Base-by-base conservation (phyloP, 495 filamentous ascomycete species). In the Baudoinia panamericana region DNA sequence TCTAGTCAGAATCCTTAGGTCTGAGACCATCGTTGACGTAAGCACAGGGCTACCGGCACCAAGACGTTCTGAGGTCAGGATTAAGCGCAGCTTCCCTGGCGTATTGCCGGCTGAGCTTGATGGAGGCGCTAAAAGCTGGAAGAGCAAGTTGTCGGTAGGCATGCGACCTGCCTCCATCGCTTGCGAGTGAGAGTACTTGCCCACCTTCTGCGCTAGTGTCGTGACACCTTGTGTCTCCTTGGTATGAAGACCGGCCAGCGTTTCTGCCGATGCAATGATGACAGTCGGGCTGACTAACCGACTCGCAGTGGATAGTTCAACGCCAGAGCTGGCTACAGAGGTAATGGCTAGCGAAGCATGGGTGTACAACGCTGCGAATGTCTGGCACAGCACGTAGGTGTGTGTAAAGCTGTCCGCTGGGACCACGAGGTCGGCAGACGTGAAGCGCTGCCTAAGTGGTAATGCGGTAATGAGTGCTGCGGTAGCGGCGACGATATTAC, bases 301-400 rank as follows among this genome's bases (percentile, higher is more conserved):
- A 9, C 82, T 79, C 10, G 84, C 84, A 21, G 82, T 53, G 25
- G 67, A 65, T 22, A 94, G 69, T 56, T 90, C 75, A 2, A 78
- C 69, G 22, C 69, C 69, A 18, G 69, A 65, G 6, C 81, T 75
- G 23, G 83, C 80, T 16, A 90, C 84, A 2, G 85, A 85, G 55
- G 83, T 95, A 46, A 99, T 71, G 19, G 87, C 90, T 15, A 96
- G 66, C 0, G 85, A 85, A 25, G 84, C 71, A 52, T 88, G 85
- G 17, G 74, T 80, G 58, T 71, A 87, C 4, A 99, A 71, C 0
- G 88, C 86, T 17, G 78, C 76, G 44, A 96, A 69, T 12, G 85
- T 83, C 35, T 86, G 70, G 32, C 76, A 72, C 12, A 96, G 71
- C 1, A 84, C 70, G 59, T 93, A 92, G 0, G 77, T 75, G 31